Base-by-base conservation (phyloP, 2,329 filamentous ascomycete species). In the Clonostachys sp. region DNA sequence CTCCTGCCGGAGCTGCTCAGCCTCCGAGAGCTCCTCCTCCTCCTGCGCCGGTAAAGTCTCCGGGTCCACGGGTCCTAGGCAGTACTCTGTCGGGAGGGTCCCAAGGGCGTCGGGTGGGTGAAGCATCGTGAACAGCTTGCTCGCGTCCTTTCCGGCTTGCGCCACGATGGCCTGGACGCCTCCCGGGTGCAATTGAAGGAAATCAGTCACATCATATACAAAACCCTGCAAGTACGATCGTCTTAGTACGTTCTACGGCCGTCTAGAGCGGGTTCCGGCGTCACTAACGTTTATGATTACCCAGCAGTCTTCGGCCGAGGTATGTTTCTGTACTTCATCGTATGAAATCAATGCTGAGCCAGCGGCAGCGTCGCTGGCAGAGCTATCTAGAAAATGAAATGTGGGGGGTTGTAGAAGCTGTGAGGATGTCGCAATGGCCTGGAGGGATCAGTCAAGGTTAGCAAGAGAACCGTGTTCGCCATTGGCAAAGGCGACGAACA, bases 201-300 rank as follows among this genome's bases (percentile, higher is more conserved):
- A 51, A 5, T 47, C 39, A 17, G 49, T 50, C 42, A 51, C 18
- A 39, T 51, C 48, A 24, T 44, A 51, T 16, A 50, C 49, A 13
- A 20, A 18, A 35, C 47, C 47, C 38, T 50, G 16, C 17, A 30
- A 30, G 24, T 30, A 30, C 24, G 7, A 33, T 17, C 12, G 8
- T 34, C 13, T 14, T 44, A n/a, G 34, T 24, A 13, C 10, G n/a
- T 16, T 16, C 13, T 16, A 34, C 24, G 18, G 10, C 24, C 20
- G 10, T 5, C 17, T 43, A 6, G 10, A n/a, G 6, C n/a, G 14
- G 42, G 18, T 44, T 16, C 8, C 12, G n/a, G 13, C 12, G n/a
- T 18, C 17, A 35, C 45, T 38, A 10, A 47, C 45, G 18, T 47
- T 41, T 17, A 51, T 50, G 17, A 50, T 42, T 12, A 51, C 46